Evolutionary conservation across 176 grass and related monocot genomes (phyloP), one percentile per base, ranked within the genome.

Genomic region (Metroxylon sagu): DNA sequence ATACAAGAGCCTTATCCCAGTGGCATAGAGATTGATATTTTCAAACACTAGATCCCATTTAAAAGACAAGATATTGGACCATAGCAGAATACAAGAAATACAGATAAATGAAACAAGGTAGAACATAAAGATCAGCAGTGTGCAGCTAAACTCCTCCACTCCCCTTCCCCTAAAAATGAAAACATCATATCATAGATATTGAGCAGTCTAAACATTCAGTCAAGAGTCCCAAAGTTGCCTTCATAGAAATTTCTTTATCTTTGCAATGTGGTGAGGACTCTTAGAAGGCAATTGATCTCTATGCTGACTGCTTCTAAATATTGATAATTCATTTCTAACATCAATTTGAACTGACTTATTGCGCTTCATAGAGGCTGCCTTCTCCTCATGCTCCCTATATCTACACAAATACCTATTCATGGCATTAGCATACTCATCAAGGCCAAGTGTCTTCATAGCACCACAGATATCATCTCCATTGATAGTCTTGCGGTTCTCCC

Each of bases 391-490:
- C 66, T 89, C 85, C 16, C 89, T 79, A 64, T 88, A 95, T 76
- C 76, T 88, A 19, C 77, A 74, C 52, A 95, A 35, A 55, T 95
- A 95, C 64, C 74, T 82, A 49, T 52, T 74, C 85, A 95, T 95
- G 21, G 89, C 73, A 25, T 85, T 56, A 10, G 81, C 85, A 17
- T 95, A 95, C 54, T 79, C 53, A 73, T 95, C 85, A 51, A 95
- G 79, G 57, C 89, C 89, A 29, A 95, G 78, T 50, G 23, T 65
- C 57, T 56, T 78, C 74, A 88, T 74, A 58, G 89, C 81, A 50
- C 81, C 70, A 68, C 81, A 88, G 18, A 95, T 71, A 65, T 95
- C 85, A n/a, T 95, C 89, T 17, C 89, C 89, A 54, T 85, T 88
- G 30, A 95, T 65, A 4, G 78, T 95, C 81, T 95, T 95, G 50